Evolutionary conservation across 2,329 filamentous ascomycete genomes (phyloP), one percentile per base, ranked within the genome.

Genomic region (Stagonosporopsis cucurbitacearum): DNA sequence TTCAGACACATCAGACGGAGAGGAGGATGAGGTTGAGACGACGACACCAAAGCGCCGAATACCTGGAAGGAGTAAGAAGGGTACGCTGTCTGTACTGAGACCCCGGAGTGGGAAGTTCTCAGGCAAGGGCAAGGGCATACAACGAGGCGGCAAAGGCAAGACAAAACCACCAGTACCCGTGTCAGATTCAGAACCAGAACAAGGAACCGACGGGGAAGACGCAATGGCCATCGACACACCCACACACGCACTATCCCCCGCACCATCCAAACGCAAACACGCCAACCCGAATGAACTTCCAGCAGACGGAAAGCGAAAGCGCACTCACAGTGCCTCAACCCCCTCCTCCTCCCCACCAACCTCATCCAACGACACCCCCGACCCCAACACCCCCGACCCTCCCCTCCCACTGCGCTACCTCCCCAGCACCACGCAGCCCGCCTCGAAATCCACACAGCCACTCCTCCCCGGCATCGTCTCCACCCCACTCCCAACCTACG

Each of bases 31-130:
- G 5, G 64, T 60, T 12, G 49, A 23, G 2, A 35, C 67, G 12
- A 53, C 53, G 37, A 69, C 71, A 35, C 67, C 72, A 8, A 54
- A 58, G 25, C 66, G 62, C 32, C 62, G 65, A 11, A 44, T 54
- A 25, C 47, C 65, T 23, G 57, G 59, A 6, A 55, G 60, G 57
- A 58, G 57, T 54, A 63, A 64, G 47, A 70, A 68, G 54, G 73
- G 73, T 1, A 64, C 64, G 11, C 57, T 73, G 3, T 78, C 75
- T 6, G 63, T 73, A 3, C 58, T 77, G 1, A 64, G 75, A 35
- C 75, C 75, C 0, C 76, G 59, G 44, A 73, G 66, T 33, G 60
- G 65, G 40, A 75, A 72, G 41, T 71, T 61, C 37, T 73, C 72
- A 1, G 74, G 73, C 28, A 77, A 77, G 58, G 59, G 60, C 30